Evolutionary conservation across 2,329 filamentous ascomycete genomes (phyloP).

Genomic region (Endoconidiophora polonica): DNA sequence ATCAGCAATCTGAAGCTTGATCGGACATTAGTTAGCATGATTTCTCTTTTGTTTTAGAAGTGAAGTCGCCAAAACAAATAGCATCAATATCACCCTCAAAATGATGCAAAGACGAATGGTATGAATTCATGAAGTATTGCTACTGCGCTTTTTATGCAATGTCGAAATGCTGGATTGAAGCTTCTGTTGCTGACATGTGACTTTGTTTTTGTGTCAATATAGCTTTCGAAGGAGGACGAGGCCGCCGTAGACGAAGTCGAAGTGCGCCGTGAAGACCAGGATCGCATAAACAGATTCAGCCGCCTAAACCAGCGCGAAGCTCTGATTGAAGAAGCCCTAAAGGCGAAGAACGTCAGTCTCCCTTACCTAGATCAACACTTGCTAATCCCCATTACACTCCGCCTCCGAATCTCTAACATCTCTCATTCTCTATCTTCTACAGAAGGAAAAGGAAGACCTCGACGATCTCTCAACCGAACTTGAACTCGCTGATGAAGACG

Average conservation of each 20-base stretch:
- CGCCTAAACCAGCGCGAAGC: constrained; percentile 78
- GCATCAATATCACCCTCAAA: constrained; percentile 19
- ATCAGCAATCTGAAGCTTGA: too few relatives aligned
- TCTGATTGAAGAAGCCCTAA: constrained; percentile 62
- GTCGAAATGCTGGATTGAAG: not conserved
- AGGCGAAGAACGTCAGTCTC: constrained; percentile 56
- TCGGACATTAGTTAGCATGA: too few relatives aligned
- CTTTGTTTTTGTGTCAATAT: not conserved
- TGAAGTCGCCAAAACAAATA: not conserved
- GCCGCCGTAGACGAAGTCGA: constrained; percentile 68
- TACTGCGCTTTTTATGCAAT: too few relatives aligned
- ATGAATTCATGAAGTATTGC: constrained; percentile 15
- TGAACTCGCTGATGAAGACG: constrained; percentile 89
- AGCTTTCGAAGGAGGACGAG: constrained; percentile 94
- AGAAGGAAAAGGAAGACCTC: constrained; percentile 98
- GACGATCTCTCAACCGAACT: constrained; percentile 84
- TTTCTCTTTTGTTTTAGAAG: too few relatives aligned
- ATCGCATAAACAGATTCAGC: constrained; percentile 98
- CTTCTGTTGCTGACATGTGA: not conserved
- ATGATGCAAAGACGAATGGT: constrained; percentile 47
- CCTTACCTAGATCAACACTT: too few relatives aligned
- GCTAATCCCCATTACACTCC: not conserved
- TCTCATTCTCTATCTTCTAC: constrained; percentile 9
- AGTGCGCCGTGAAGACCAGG: constrained; percentile 90
- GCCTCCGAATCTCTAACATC: not conserved